Conservation (phyloP, 805 yeast genomes). For the Vanderwaltozyma polyspora region DNA sequence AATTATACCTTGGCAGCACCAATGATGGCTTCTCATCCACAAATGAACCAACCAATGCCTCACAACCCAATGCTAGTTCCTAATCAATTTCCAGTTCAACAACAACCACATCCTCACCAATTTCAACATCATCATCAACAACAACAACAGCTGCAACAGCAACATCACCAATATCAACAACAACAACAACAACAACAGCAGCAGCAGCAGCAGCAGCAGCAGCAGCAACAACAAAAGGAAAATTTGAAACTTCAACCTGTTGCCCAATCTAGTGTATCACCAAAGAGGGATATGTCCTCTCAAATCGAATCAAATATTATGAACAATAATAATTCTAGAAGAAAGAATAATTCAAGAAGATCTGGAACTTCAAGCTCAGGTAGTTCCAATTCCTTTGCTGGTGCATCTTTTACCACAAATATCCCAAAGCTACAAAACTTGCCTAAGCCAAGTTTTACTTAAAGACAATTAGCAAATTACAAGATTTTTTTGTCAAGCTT, state of each 20-base stretch:
- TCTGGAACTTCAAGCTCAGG: too few species aligned
- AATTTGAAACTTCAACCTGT: too few species aligned
- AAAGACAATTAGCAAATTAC: constrained; percentile 1
- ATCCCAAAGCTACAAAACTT: constrained; percentile 23
- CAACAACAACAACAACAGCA: background rate
- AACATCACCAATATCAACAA: too few species aligned
- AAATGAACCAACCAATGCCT: background rate
- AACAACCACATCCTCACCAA: too few species aligned
- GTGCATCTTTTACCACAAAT: constrained; percentile 27
- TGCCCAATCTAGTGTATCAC: background rate
- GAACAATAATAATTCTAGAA: background rate
- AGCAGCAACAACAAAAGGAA: background rate
- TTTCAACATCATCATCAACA: too few species aligned
- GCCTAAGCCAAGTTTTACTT: constrained; percentile 27
- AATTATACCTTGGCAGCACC: too few species aligned
- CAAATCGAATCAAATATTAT: background rate
- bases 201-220: background rate
- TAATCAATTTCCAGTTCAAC: too few species aligned
- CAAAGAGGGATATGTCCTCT: background rate
- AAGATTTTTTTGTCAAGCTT: background rate
- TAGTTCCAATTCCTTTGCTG: constrained; percentile 19
- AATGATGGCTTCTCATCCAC: background rate
- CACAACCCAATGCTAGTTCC: background rate
- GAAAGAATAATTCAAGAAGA: background rate
- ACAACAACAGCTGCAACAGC: too few species aligned